Percentiles rank a stretch among this genome's conserved stretches.
These are phyloP conservation scores for Lactifluus volemus DNA, from an alignment of 768 basidiomycete species.

Conservation along the genomic window DNA sequence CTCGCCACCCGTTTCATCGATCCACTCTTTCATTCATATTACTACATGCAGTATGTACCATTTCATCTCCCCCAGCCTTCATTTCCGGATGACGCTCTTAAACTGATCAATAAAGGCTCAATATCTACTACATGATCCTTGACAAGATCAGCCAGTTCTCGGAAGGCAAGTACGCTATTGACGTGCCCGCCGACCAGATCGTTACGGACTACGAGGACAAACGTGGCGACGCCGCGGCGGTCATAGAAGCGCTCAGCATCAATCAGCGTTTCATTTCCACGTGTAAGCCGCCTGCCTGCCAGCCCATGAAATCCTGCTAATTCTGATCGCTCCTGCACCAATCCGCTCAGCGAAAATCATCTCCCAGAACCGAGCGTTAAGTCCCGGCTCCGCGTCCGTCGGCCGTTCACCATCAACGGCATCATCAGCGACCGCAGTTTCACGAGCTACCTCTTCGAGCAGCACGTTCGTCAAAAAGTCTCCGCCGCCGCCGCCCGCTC, in stretches of 20 bases:
- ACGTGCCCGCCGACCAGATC: constrained; percentile 59
- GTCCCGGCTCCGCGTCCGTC: not conserved
- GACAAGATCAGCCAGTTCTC: constrained; percentile 91
- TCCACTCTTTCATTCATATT: constrained; percentile 97
- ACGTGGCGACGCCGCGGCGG: constrained; percentile 73
- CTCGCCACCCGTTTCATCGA: constrained; percentile 87
- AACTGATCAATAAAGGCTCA: constrained; percentile 46
- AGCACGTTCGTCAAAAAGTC: constrained; percentile 16
- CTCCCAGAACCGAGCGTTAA: constrained; percentile 37
- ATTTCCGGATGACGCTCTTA: not conserved
- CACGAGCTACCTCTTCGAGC: constrained; percentile 13
- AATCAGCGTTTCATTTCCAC: constrained; percentile 79
- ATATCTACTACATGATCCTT: constrained; percentile 88
- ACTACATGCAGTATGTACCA: constrained; percentile 91
- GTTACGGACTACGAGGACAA: constrained; percentile 67
- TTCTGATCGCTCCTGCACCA: not conserved
- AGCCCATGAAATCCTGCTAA: not conserved
- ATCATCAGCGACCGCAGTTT: constrained; percentile 21
- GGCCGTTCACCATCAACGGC: constrained; percentile 17
- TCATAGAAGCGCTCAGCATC: constrained; percentile 73
- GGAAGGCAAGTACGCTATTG: constrained; percentile 64
- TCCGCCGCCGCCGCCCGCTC: constrained; percentile 24
- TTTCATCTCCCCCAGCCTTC: not conserved
- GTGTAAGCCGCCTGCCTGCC: constrained; percentile 41
- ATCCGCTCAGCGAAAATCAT: constrained; percentile 52